Conservation (phyloP, 495 filamentous ascomycete species). For the Podospora pseudoanserina region DNA sequence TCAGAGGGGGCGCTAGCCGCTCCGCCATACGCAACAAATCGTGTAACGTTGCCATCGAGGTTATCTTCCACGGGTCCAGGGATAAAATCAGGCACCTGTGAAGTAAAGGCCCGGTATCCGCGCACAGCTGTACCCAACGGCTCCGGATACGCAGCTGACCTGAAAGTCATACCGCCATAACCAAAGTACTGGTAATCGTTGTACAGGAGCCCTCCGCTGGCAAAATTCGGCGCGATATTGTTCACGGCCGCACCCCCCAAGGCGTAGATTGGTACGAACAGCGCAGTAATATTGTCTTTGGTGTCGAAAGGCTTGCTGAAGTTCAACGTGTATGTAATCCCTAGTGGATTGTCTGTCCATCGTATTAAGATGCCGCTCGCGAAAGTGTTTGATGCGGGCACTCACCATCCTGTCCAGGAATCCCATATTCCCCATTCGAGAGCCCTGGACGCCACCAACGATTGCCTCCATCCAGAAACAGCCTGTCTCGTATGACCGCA, state of each 20-base stretch:
- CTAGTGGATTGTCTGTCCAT: conserved; percentile 42
- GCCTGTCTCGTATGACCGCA: conserved; percentile 59
- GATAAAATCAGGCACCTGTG: conserved; percentile 42
- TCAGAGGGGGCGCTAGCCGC: conserved; percentile 65
- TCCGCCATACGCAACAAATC: conserved; percentile 63
- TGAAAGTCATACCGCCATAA: conserved; percentile 45
- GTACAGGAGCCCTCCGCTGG: conserved; percentile 62
- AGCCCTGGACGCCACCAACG: conserved; percentile 48
- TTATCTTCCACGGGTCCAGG: conserved; percentile 36
- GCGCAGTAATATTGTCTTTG: conserved; percentile 47
- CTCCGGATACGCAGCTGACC: conserved; percentile 18
- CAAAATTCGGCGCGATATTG: conserved; percentile 57
- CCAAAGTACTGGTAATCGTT: conserved; percentile 59
- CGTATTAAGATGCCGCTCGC: no score
- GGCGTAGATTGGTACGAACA: conserved; percentile 48
- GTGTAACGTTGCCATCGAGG: conserved; percentile 49
- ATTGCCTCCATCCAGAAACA: conserved; percentile 66
- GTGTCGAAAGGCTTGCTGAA: conserved; percentile 58
- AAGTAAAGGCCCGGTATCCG: conserved; percentile 52
- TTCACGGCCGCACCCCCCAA: conserved; percentile 43
- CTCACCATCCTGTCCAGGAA: conserved; percentile 35
- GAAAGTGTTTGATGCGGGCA: background rate
- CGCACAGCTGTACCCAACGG: conserved; percentile 41
- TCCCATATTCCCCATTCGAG: conserved; percentile 32
- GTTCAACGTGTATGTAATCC: conserved; percentile 52